A percentile compares a stretch with the other conserved stretches of the same genome.
These are phyloP conservation scores for Termitomyces sp. DNA, from an alignment of 768 basidiomycete species.

Conservation along the genomic window DNA sequence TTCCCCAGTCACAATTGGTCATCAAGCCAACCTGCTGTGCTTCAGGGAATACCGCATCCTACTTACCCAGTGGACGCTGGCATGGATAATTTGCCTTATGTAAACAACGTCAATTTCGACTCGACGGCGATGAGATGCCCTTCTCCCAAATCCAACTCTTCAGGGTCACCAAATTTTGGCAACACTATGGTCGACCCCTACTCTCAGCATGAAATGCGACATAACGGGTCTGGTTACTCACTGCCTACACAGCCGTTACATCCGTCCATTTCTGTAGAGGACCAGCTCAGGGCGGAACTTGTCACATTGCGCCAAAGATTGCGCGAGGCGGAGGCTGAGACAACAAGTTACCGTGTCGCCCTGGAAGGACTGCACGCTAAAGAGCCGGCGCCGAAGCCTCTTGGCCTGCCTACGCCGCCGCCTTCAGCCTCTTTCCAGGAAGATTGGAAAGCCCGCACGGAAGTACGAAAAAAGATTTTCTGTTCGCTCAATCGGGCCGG, in stretches of 20 bases:
- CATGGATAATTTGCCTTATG: conserved; percentile 11
- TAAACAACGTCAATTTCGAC: conserved; percentile 16
- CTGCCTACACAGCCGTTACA: conserved; percentile 10
- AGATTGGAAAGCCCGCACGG: conserved; percentile 69
- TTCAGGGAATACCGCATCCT: conserved; percentile 20
- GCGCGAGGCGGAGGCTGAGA: conserved; percentile 57
- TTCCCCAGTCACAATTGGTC: conserved; percentile 5
- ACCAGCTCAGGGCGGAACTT: conserved; percentile 42
- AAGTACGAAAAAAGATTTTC: conserved; percentile 62
- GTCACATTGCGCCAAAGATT: conserved; percentile 49
- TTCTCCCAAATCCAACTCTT: conserved; percentile 36
- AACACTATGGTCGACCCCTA: conserved; percentile 7
- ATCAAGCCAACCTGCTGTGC: conserved; percentile 12
- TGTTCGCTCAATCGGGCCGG: conserved; percentile 85
- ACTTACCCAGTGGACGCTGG: conserved; percentile 20
- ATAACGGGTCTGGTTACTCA: conserved; percentile 11
- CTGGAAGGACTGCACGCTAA: conserved; percentile 20
- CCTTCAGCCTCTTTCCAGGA: conserved; percentile 45
- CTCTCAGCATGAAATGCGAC: conserved; percentile 7
- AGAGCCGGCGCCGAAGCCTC: background rate
- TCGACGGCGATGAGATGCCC: conserved; percentile 24
- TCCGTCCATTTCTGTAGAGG: conserved; percentile 19
- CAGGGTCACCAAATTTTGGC: conserved; percentile 23
- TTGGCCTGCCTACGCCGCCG: conserved; percentile 23
- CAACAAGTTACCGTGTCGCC: conserved; percentile 38